Conservation (phyloP, 805 yeast genomes). For the Candida nitratophila region DNA sequence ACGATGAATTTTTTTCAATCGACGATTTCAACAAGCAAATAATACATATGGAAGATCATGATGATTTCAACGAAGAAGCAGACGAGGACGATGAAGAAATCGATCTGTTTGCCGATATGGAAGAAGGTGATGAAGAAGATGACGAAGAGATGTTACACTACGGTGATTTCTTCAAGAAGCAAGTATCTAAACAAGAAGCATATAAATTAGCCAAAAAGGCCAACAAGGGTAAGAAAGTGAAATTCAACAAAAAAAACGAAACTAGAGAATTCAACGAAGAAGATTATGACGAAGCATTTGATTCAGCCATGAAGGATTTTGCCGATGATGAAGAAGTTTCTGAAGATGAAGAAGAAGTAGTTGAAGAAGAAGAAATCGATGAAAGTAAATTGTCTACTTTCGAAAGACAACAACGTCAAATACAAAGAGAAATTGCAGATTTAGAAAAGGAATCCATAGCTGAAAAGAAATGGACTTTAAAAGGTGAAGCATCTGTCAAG, state of each 20-base stretch:
- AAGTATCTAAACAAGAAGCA: slow-evolving; percentile 2
- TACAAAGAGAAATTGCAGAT: slow-evolving; percentile 69
- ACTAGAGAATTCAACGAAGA: slow-evolving; percentile 47
- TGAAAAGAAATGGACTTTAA: slow-evolving; percentile 89
- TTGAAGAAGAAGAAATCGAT: slow-evolving; percentile 19
- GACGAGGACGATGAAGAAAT: slow-evolving; percentile 41
- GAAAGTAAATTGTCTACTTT: slow-evolving; percentile 54
- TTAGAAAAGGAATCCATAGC: slow-evolving; percentile 85
- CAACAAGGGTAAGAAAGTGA: slow-evolving; percentile 7
- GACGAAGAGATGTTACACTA: slow-evolving; percentile 44
- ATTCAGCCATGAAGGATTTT: slow-evolving; percentile 55
- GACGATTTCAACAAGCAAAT: slow-evolving; percentile 80
- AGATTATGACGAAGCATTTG: slow-evolving; percentile 55
- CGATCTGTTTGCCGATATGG: slow-evolving; percentile 45
- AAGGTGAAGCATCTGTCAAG: slow-evolving; percentile 81
- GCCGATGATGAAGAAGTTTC: slow-evolving; percentile 38
- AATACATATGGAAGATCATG: slow-evolving; percentile 48
- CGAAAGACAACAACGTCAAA: slow-evolving; percentile 73
- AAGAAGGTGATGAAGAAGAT: slow-evolving; percentile 41
- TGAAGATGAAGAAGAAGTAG: slow-evolving; percentile 20
- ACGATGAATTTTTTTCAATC: slow-evolving; percentile 78
- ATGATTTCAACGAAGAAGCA: slow-evolving; percentile 35
- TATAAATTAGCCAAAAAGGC: slow-evolving; percentile 11
- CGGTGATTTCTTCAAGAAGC: slow-evolving; percentile 56
- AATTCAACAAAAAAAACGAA: slow-evolving; percentile 19